phyloP scores from a whole-genome alignment of 371 early-diverging fungal genomes.

The Haplosporangium sp. region DNA sequence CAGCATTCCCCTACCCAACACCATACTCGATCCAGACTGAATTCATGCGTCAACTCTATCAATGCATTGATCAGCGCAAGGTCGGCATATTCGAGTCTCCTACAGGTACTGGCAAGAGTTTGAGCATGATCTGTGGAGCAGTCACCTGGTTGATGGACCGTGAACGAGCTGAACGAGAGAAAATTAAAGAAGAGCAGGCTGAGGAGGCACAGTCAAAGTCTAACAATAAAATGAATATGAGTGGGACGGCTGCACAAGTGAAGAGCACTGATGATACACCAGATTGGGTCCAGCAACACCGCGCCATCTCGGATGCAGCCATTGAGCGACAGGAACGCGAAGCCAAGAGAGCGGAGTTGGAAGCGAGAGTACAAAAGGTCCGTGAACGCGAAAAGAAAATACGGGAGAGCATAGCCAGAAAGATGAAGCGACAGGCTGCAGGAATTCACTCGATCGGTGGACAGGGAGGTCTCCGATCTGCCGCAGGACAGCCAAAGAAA shows the following conservation, averaged over 20 bases:
- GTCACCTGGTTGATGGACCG: conserved; percentile 83
- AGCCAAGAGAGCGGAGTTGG: conserved; percentile 22
- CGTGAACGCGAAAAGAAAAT: conserved; percentile 43
- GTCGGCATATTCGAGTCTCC: conserved; percentile 92
- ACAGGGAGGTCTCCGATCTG: conserved; percentile 3
- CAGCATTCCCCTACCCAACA: conserved; percentile 44
- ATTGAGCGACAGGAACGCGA: conserved; percentile 34
- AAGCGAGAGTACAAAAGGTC: conserved; percentile 38
- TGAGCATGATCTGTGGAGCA: conserved; percentile 87
- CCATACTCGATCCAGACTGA: conserved; percentile 85
- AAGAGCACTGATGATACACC: conserved; percentile 12
- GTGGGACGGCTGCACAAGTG: not conserved
- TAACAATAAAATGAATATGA: not conserved
- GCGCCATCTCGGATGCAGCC: conserved; percentile 25
- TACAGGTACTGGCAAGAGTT: conserved; percentile 94
- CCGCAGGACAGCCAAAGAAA: conserved; percentile 18
- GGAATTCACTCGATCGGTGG: conserved; percentile 8
- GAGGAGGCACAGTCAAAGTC: conserved; percentile 1
- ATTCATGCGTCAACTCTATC: conserved; percentile 83
- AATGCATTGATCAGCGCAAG: conserved; percentile 71
- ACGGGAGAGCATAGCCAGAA: conserved; percentile 30
- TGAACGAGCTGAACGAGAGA: conserved; percentile 27
- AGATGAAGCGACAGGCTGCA: conserved; percentile 31
- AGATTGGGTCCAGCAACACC: conserved; percentile 50
- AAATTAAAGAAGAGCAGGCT: not conserved